Evolutionary conservation across 2,329 filamentous ascomycete genomes (phyloP), one percentile per base, ranked within the genome.

Genomic region (Calonectria pseudoreteaudii): DNA sequence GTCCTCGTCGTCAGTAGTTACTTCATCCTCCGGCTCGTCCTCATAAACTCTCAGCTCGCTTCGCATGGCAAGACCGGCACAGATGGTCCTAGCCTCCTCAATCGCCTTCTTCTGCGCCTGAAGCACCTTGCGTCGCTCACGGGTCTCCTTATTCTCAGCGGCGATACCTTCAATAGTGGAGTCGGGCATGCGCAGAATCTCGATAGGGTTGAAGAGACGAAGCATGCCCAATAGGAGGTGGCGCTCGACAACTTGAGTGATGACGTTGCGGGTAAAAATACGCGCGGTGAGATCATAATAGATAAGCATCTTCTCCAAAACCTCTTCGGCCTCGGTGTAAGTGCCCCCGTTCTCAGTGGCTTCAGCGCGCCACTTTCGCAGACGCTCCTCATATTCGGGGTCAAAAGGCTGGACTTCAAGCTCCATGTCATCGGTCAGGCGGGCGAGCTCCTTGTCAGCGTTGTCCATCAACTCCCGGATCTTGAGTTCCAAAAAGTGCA

Each of bases 291-390:
- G 84, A 49, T 90, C 88, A 74, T 90, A 90, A 82, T 88, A 90
- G 74, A 90, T 90, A 67, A 90, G 83, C 88, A 89, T 90, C 84
- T 90, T 90, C 80, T 90, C 88, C 31, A 89, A 77, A 0, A 90
- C 88, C 79, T 90, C 88, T 72, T 90, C 87, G 0, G 88, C 88
- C 71, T 90, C 88, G 2, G 85, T 86, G 76, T 88, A 89, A 0
- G 84, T 84, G 31, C 85, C 86, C 0, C 87, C 87, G 9, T 88
- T 85, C 73, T 85, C 81, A 0, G 85, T 85, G 0, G 83, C 81
- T 9, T 85, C 81, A 0, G 82, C 82, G 8, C 88, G 87, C 88
- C 88, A 90, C 70, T 82, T 85, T 34, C 86, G 82, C 66, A 90
- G 83, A 1, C 87, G 87, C 26, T 88, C 86, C 78, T 89, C 88